These are phyloP conservation scores for Helotiales sp. DNA, from an alignment of 2,329 filamentous ascomycete genomes.

Conservation along the genomic window DNA sequence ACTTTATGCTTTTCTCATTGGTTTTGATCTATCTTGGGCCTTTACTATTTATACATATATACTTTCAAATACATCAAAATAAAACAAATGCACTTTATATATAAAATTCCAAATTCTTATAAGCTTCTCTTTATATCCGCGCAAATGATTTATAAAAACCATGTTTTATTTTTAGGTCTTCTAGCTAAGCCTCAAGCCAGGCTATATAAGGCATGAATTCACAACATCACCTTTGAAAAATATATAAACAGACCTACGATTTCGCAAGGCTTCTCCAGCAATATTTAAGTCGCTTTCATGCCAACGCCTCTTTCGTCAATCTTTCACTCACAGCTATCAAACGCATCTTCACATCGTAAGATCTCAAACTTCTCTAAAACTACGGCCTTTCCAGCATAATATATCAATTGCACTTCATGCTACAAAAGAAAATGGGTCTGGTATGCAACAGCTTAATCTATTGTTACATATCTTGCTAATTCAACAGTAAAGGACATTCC, in stretches of 20 bases:
- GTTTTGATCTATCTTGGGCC: too few relatives aligned
- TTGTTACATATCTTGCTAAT: background rate
- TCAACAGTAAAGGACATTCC: conserved; percentile 22
- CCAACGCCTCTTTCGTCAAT: background rate
- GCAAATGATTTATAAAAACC: too few relatives aligned
- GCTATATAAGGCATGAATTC: background rate
- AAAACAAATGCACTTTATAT: too few relatives aligned
- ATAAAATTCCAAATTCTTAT: too few relatives aligned
- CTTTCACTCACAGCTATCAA: background rate
- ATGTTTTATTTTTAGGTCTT: too few relatives aligned
- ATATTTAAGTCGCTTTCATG: background rate
- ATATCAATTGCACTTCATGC: background rate
- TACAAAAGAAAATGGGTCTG: conserved; percentile 1
- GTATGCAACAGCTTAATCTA: background rate
- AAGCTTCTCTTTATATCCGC: too few relatives aligned
- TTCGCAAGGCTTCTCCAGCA: background rate
- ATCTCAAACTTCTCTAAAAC: background rate
- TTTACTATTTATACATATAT: too few relatives aligned
- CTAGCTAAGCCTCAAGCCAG: background rate
- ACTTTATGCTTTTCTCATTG: too few relatives aligned
- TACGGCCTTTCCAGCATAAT: background rate
- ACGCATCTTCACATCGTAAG: background rate
- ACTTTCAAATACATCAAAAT: too few relatives aligned
- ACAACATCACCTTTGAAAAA: background rate
- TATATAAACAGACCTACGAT: background rate